Evolutionary conservation across 2,329 filamentous ascomycete genomes (phyloP), one percentile per base, ranked within the genome.

Genomic region (Harringtonia lauricola): DNA sequence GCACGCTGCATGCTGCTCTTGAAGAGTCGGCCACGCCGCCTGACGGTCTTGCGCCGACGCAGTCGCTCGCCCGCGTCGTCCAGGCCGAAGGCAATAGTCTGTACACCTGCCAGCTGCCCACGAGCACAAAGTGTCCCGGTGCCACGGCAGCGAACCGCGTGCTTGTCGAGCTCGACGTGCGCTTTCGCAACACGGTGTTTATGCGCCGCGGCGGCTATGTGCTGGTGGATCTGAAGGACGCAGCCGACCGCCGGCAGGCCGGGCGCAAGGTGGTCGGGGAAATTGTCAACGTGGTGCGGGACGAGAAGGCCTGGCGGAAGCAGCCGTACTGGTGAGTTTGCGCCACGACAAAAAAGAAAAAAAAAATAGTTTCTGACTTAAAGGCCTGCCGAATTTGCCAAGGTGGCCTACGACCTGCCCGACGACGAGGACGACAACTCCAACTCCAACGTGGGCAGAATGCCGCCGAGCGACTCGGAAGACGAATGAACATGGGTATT

Each of bases 281-380:
- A 62, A 95, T 98, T 55, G 72, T 94, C 52, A 95, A 95, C 57
- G 79, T 96, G 30, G 88, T 96, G 31, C 73, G 86, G 31, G 87
- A 95, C 56, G 89, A 95, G 67, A 94, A 86, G 64, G 71, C 72
- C 36, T 98, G 92, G 92, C 78, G 88, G 56, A 95, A 94, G 65
- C 80, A 84, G 66, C 56, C 70, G 10, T 98, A 90, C 60, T 96
- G 92, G 92, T 90, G 56, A 43, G 68, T 37, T 36, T 34, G 60
- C 3, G 24, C 24, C 24, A 10, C 24, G n/a, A n/a, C n/a, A n/a
- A n/a, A n/a, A n/a, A n/a, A n/a, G n/a, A n/a, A n/a, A n/a, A n/a
- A n/a, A n/a, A n/a, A n/a, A n/a, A n/a, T n/a, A n/a, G n/a, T n/a
- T 39, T 15, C 38, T 40, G 38, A 36, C 37, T 15, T 13, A 21